These are phyloP conservation scores for Pestalotiopsis sp. DNA, from an alignment of 2,329 filamentous ascomycete genomes.

Conservation along the genomic window DNA sequence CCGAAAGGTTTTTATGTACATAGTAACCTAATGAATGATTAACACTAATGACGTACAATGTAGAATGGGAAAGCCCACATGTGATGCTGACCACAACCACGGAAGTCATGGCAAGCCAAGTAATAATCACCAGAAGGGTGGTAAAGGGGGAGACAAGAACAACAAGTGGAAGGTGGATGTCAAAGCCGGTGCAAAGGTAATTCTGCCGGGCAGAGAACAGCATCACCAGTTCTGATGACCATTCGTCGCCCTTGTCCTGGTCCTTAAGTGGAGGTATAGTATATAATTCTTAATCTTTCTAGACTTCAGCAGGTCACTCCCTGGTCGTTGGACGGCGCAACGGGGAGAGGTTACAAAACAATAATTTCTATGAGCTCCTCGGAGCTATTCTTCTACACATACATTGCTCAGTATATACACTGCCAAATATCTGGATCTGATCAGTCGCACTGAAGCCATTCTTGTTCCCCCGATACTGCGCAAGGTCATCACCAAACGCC, in stretches of 20 bases:
- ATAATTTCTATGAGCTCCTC: too few relatives aligned
- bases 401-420: too few relatives aligned
- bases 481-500: not conserved
- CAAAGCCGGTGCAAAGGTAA: not conserved
- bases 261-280: not conserved
- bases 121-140: not conserved
- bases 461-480: not conserved
- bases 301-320: not conserved
- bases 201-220: not conserved
- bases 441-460: not conserved
- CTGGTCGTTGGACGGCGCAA: not conserved
- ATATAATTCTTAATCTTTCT: not conserved
- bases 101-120: not conserved
- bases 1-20: not conserved
- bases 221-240: not conserved
- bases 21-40: not conserved
- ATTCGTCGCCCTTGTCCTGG: not conserved
- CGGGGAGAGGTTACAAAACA: too few relatives aligned
- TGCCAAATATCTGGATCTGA: not conserved
- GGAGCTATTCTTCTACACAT: too few relatives aligned
- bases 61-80: constrained; percentile 5
- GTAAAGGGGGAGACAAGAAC: not conserved
- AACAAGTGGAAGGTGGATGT: not conserved
- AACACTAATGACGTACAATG: not conserved
- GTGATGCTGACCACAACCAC: not conserved